Evolutionary conservation across 2,329 filamentous ascomycete species (phyloP).

Genomic region (Alternaria infectoria): DNA sequence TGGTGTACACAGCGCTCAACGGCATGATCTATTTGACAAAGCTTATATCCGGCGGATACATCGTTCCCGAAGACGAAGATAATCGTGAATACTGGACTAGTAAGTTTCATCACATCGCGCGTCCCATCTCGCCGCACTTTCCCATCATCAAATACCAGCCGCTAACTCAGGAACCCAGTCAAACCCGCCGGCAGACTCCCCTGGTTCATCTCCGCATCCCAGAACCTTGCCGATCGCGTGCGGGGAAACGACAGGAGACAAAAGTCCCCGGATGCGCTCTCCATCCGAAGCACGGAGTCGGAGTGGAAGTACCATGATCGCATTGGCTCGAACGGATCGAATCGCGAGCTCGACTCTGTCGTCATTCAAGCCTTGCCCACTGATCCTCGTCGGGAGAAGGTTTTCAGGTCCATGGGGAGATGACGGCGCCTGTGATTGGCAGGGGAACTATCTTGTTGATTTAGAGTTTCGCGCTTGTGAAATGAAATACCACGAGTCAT

Average conservation of each 20-base stretch:
- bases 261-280: slow-evolving; percentile 25
- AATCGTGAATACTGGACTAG: slow-evolving; percentile 82
- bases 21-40: slow-evolving; percentile 72
- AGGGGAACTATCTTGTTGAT: background rate
- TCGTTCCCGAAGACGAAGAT: slow-evolving; percentile 76
- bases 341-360: slow-evolving; percentile 38
- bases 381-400: slow-evolving; percentile 37
- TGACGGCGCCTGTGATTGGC: background rate
- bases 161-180: slow-evolving; percentile 24
- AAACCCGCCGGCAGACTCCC: slow-evolving; percentile 23
- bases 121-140: background rate
- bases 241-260: slow-evolving; percentile 8
- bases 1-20: slow-evolving; percentile 78
- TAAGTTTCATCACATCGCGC: slow-evolving; percentile 48
- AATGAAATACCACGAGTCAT: background rate
- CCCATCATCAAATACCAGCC: background rate
- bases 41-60: slow-evolving; percentile 67
- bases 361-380: slow-evolving; percentile 30
- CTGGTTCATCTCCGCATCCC: slow-evolving; percentile 25
- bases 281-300: slow-evolving; percentile 33
- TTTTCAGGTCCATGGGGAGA: slow-evolving; percentile 24
- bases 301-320: slow-evolving; percentile 34
- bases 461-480: background rate
- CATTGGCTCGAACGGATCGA: slow-evolving; percentile 32
- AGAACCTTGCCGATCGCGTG: slow-evolving; percentile 35